Percentiles rank a stretch among this genome's conserved stretches.
Evolutionary conservation across 75 land plant species (phyloP).

Genomic region (Pinus albicaulis): DNA sequence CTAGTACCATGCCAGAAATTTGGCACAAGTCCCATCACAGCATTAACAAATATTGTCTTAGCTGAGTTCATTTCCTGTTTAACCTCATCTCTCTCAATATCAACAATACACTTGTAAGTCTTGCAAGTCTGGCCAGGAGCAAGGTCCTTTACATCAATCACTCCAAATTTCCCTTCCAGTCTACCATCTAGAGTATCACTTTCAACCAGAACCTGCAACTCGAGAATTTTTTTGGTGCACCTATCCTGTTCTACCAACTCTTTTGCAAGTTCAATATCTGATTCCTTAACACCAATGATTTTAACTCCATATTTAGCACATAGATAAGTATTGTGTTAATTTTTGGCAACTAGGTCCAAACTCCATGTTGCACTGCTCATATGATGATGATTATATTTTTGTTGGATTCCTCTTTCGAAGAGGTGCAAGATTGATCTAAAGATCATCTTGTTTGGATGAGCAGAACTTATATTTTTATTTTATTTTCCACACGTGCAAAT

Average conservation of each 20-base stretch:
- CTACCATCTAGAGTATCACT: slow-evolving; percentile 37
- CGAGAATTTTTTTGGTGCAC: slow-evolving; percentile 35
- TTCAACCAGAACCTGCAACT: slow-evolving; percentile 34
- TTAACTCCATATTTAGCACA: slow-evolving; percentile 53
- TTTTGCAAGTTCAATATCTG: slow-evolving; percentile 48
- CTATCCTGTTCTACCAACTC: slow-evolving; percentile 41
- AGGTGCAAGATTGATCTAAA: too few relatives aligned
- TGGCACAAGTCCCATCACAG: slow-evolving; percentile 23
- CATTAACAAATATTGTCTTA: too few relatives aligned
- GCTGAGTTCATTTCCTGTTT: slow-evolving; percentile 14
- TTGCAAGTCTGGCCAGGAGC: slow-evolving; percentile 9
- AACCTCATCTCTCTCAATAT: slow-evolving; percentile 34
- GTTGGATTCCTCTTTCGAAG: too few relatives aligned
- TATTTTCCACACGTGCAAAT: too few relatives aligned
- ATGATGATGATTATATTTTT: too few relatives aligned
- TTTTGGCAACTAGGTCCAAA: too few relatives aligned
- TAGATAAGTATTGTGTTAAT: slow-evolving; percentile 48
- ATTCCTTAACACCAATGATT: slow-evolving; percentile 49
- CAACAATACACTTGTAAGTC: slow-evolving; percentile 35
- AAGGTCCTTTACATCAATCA: slow-evolving; percentile 31
- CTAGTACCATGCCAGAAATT: slow-evolving; percentile 54
- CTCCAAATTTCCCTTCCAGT: slow-evolving; percentile 37
- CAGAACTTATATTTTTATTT: too few relatives aligned
- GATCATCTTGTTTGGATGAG: too few relatives aligned
- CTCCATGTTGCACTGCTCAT: too few relatives aligned